Evolutionary conservation across 1,284 basidiomycete species (phyloP), one percentile per base, ranked within the genome.

Genomic region (Amylostereum areolatum): DNA sequence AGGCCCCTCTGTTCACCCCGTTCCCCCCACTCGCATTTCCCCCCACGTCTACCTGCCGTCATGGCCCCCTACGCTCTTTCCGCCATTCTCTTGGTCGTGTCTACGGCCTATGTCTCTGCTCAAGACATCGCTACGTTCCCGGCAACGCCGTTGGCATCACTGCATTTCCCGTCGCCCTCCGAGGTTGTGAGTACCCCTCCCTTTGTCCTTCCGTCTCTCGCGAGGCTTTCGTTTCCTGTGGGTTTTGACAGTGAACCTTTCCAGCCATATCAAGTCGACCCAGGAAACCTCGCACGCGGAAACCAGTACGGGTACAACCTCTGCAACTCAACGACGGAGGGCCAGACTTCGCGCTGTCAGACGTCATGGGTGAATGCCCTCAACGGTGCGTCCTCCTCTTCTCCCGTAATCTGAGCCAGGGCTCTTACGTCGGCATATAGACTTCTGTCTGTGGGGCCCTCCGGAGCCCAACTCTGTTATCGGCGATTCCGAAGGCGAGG

Each of bases 261-360:
- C 32, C 55, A 83, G 81, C 81, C 81, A 7, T 76, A 80, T 57
- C 67, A 80, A 65, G 78, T 71, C 41, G 77, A 81, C 57, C 69
- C 73, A 28, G 70, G 73, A 58, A 59, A 65, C 7, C 59, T 66
- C 34, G 72, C 73, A 48, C 80, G 83, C 55, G 83, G 83, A 9
- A 59, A 67, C 29, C 83, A 85, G 59, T 59, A 52, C 24, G 85
- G 85, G 5, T 87, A 80, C 72, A 88, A 87, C 65, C 57, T 67
- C 3, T 89, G 86, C 65, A 87, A 88, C 68, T 74, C 79, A 3
- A 85, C 83, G 4, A 88, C 85, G 5, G 69, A 80, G 64, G 75
- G 73, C 56, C 74, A 73, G 49, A 43, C 72, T 3, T 85, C 84
- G 0, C 53, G 74, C 45, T 88, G 86, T 59, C 85, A 88, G 64